A percentile compares a stretch with the other conserved stretches of the same genome.
These are phyloP conservation scores for Alternaria postmessia DNA, from an alignment of 2,329 filamentous ascomycete species.

Conservation along the genomic window DNA sequence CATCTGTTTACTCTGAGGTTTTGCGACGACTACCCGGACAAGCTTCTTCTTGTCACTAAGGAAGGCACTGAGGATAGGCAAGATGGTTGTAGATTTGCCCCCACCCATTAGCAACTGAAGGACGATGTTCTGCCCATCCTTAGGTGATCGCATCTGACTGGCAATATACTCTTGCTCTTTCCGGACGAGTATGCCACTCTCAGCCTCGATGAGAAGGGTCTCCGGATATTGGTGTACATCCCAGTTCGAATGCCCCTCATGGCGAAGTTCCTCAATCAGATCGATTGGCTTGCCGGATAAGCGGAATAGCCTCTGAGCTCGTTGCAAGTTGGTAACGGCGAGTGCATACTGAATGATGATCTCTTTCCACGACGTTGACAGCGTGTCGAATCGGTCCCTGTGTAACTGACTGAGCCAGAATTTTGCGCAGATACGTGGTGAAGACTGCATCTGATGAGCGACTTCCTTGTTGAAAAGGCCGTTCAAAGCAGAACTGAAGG, in stretches of 20 bases:
- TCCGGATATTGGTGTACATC: conserved; percentile 62
- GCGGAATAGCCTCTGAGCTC: conserved; percentile 35
- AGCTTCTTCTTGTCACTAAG: conserved; percentile 62
- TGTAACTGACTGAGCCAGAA: conserved; percentile 40
- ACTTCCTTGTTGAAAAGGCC: conserved; percentile 7
- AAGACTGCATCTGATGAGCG: conserved; percentile 13
- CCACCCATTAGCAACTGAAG: conserved; percentile 49
- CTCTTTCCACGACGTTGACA: conserved; percentile 34
- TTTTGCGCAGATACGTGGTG: conserved; percentile 30
- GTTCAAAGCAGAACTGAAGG: conserved; percentile 11
- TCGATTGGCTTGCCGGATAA: conserved; percentile 25
- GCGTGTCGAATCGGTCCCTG: conserved; percentile 17
- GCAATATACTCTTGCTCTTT: conserved; percentile 67
- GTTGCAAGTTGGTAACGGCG: conserved; percentile 40
- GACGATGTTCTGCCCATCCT: conserved; percentile 32
- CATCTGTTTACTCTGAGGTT: conserved; percentile 69
- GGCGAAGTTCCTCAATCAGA: conserved; percentile 49
- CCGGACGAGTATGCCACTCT: conserved; percentile 69
- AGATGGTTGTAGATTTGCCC: conserved; percentile 45
- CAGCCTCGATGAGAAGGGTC: conserved; percentile 69
- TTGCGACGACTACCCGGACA: conserved; percentile 67
- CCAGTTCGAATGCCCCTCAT: conserved; percentile 66
- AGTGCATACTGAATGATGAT: conserved; percentile 36
- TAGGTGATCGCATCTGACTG: conserved; percentile 58
- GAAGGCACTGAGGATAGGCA: conserved; percentile 42